Conservation (phyloP, 805 yeast genomes). For the Pichia paraexigua region DNA sequence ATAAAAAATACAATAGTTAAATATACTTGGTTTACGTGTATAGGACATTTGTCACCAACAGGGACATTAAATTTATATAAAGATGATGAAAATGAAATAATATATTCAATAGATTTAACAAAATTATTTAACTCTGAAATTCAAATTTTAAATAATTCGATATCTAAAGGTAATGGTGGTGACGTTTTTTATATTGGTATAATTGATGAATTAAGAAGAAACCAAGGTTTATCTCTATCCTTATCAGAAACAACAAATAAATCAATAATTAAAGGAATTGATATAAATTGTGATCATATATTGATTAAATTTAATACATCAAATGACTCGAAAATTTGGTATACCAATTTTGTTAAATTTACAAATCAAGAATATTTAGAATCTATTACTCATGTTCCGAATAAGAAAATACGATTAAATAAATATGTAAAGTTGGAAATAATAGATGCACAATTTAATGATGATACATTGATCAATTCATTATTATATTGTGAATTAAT, state of each 20-base stretch:
- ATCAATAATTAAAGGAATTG: background rate
- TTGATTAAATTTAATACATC: conserved; percentile 57
- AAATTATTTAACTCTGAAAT: conserved; percentile 51
- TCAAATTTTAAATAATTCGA: conserved; percentile 53
- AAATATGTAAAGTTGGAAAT: conserved; percentile 46
- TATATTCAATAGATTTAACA: conserved; percentile 52
- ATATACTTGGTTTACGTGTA: conserved; percentile 66
- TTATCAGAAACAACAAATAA: background rate
- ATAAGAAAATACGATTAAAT: conserved; percentile 44
- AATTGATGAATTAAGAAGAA: conserved; percentile 44
- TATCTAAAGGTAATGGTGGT: conserved; percentile 45
- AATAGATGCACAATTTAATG: conserved; percentile 52
- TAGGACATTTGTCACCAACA: conserved; percentile 59
- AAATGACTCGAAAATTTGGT: conserved; percentile 72
- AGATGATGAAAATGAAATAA: conserved; percentile 54
- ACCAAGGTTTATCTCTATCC: conserved; percentile 23
- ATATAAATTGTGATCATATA: conserved; percentile 26
- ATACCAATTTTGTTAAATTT: conserved; percentile 57
- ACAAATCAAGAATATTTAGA: conserved; percentile 46
- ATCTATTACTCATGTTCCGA: conserved; percentile 9
- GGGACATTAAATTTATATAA: conserved; percentile 54
- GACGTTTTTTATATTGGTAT: conserved; percentile 53
- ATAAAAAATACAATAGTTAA: conserved; percentile 29
- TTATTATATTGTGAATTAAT: conserved; percentile 59
- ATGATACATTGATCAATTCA: background rate